Evolutionary conservation across 306 rosid species (phyloP).

Genomic region (Delonix regia): DNA sequence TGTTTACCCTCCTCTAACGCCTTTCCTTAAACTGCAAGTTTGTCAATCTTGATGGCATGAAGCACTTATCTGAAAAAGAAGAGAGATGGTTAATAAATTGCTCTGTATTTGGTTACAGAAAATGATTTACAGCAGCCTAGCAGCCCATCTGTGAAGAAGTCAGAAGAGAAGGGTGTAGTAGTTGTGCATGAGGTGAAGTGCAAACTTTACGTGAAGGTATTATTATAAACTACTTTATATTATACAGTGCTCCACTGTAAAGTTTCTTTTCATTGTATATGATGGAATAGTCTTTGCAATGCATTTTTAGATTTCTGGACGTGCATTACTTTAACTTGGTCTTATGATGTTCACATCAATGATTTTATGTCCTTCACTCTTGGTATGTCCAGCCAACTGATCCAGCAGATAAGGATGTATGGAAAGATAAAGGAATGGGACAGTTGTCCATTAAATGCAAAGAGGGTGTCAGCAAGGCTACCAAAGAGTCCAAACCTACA

Average conservation of each 20-base stretch:
- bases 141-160: slow-evolving; percentile 92
- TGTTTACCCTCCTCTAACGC: too few species aligned
- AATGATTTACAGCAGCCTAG: slow-evolving; percentile 81
- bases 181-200: slow-evolving; percentile 96
- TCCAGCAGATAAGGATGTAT: slow-evolving; percentile 74
- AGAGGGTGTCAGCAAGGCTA: slow-evolving; percentile 86
- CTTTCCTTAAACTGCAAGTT: too few species aligned
- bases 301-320: slow-evolving; percentile 19
- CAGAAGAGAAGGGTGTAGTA: slow-evolving; percentile 84
- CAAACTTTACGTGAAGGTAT: slow-evolving; percentile 95
- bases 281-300: background rate
- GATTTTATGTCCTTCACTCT: slow-evolving; percentile 16
- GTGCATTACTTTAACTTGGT: slow-evolving; percentile 21
- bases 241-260: slow-evolving; percentile 5
- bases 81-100: slow-evolving; percentile 12
- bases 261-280: background rate
- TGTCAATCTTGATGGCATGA: background rate
- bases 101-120: slow-evolving; percentile 53
- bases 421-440: slow-evolving; percentile 97
- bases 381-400: slow-evolving; percentile 73
- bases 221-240: slow-evolving; percentile 1
- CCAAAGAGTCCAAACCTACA: slow-evolving; percentile 94
- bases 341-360: slow-evolving; percentile 17
- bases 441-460: slow-evolving; percentile 89
- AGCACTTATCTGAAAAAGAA: slow-evolving; percentile 23